phyloP scores from a whole-genome alignment of 1,284 basidiomycete genomes.

The Tilletia indica region DNA sequence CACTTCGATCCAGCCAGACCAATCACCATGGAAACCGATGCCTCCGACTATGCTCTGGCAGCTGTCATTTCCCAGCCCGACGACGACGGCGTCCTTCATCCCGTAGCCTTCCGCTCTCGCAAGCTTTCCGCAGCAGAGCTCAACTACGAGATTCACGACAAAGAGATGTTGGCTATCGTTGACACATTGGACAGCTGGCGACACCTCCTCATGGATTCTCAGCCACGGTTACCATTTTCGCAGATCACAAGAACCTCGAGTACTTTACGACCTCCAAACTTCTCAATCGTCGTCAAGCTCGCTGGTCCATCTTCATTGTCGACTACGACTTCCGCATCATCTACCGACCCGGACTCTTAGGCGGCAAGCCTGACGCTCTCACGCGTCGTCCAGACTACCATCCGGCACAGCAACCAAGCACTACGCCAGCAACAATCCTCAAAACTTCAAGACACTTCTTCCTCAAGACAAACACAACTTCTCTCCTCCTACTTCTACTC shows the following conservation, averaged over 20 bases:
- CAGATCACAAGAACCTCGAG: conserved; percentile 26
- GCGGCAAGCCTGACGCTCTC: conserved; percentile 15
- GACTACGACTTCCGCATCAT: conserved; percentile 10
- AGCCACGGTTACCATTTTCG: conserved; percentile 13
- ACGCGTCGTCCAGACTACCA: conserved; percentile 16
- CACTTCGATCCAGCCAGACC: conserved; percentile 56
- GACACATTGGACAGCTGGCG: conserved; percentile 15
- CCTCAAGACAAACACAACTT: neutral
- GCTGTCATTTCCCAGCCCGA: conserved; percentile 40
- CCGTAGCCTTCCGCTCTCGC: conserved; percentile 19
- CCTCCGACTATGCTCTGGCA: conserved; percentile 50
- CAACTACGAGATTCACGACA: conserved; percentile 28
- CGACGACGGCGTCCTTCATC: conserved; percentile 1
- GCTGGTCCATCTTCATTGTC: conserved; percentile 1
- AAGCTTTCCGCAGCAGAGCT: conserved; percentile 30
- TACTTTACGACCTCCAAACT: conserved; percentile 20
- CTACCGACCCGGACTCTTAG: conserved; percentile 5
- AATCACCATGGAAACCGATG: too few species aligned
- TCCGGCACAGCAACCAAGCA: neutral
- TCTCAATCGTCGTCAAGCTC: conserved; percentile 17
- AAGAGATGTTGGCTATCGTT: conserved; percentile 26
- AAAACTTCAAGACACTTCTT: conserved; percentile 17
- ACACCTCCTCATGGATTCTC: conserved; percentile 20
- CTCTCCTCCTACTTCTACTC: too few species aligned
- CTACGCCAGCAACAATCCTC: neutral